These are phyloP conservation scores for Schizonepeta tenuifolia DNA, from an alignment of 257 asterid genomes.

Conservation along the genomic window DNA sequence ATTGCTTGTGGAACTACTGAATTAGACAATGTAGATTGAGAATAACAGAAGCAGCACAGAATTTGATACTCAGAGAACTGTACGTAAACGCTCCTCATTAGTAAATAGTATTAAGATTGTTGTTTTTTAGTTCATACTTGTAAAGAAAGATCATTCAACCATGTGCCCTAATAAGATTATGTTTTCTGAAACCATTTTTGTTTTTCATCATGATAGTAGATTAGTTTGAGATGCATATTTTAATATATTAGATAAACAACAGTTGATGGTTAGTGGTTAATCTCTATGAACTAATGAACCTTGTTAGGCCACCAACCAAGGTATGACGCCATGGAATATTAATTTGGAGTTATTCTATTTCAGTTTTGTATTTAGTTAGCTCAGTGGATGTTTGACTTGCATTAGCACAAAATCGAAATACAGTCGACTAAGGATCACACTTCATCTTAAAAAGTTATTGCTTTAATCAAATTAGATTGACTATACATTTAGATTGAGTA, in stretches of 20 bases:
- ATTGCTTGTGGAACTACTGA: constrained; percentile 48
- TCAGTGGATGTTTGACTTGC: neutral
- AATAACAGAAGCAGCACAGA: neutral
- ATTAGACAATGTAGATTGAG: neutral
- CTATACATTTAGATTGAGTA: too few relatives aligned
- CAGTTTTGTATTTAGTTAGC: neutral
- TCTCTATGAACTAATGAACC: neutral
- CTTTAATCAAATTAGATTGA: too few relatives aligned
- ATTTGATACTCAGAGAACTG: neutral
- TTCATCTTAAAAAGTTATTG: too few relatives aligned
- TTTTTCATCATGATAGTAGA: neutral
- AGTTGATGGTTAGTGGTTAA: neutral
- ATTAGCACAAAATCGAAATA: neutral
- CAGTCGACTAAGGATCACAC: too few relatives aligned
- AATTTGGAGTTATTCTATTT: neutral
- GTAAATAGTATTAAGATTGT: constrained; percentile 8
- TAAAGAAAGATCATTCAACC: neutral
- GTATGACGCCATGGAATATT: neutral
- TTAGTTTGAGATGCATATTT: neutral
- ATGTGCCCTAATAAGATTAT: neutral
- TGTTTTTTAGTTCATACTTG: constrained; percentile 6
- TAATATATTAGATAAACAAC: neutral
- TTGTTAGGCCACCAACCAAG: constrained; percentile 36
- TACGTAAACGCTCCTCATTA: constrained; percentile 17
- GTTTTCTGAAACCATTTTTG: neutral